Evolutionary conservation across 352 stramenopile species (phyloP).

Genomic region (Phytophthora lateralis): DNA sequence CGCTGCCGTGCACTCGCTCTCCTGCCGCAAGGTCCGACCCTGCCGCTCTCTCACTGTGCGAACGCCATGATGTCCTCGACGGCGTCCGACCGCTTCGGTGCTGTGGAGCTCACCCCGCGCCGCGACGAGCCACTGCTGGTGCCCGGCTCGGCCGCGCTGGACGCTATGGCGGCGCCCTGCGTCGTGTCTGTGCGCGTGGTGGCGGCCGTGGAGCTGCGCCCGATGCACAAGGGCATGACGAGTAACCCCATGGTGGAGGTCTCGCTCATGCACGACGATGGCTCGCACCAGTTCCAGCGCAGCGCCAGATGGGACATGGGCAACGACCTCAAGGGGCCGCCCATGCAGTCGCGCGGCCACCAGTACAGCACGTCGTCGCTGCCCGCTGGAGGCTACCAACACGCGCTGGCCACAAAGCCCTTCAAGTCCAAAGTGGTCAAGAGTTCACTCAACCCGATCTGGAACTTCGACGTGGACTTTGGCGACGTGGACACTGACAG

Average conservation of each 20-base stretch:
- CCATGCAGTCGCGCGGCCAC: constrained; percentile 16
- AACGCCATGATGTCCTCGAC: constrained; percentile 36
- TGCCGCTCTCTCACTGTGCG: constrained; percentile 6
- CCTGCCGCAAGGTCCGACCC: constrained; percentile 25
- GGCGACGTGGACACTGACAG: constrained; percentile 71
- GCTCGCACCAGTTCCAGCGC: constrained; percentile 28
- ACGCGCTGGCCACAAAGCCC: constrained; percentile 45
- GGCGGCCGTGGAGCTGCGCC: constrained; percentile 56
- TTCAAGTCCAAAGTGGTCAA: constrained; percentile 67
- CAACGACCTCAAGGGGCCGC: constrained; percentile 46
- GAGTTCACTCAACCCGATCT: constrained; percentile 80
- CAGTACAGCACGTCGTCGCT: constrained; percentile 31
- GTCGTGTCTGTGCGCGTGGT: constrained; percentile 68
- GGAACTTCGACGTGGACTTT: constrained; percentile 85
- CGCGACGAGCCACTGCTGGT: constrained; percentile 65
- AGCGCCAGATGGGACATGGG: constrained; percentile 51
- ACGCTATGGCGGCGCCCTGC: constrained; percentile 63
- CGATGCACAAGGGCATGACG: constrained; percentile 72
- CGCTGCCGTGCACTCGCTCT: constrained; percentile 11
- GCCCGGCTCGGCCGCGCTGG: constrained; percentile 56
- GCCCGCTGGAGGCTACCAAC: constrained; percentile 20
- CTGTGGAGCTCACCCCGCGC: constrained; percentile 61
- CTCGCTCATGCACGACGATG: constrained; percentile 68
- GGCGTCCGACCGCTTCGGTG: constrained; percentile 38
- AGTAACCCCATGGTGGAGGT: constrained; percentile 78